phyloP scores from a whole-genome alignment of 2,329 filamentous ascomycete genomes.

The Talaromyces sp. region DNA sequence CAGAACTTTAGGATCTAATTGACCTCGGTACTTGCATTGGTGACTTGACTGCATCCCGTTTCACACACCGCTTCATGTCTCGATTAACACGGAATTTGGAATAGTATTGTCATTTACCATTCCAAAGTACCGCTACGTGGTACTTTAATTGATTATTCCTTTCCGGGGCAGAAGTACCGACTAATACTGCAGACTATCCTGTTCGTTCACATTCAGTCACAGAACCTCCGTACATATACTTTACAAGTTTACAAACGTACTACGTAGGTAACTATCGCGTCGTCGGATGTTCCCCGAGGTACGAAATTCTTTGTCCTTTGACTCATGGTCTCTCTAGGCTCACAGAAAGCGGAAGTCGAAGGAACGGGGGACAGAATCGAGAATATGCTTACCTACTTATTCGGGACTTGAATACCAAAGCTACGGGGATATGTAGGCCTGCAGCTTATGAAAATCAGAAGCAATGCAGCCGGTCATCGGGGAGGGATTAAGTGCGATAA shows the following conservation, averaged over 20 bases:
- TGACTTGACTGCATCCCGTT: constrained; percentile 9
- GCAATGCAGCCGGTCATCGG: neutral
- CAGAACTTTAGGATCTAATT: neutral
- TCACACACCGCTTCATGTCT: constrained; percentile 15
- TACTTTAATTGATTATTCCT: neutral
- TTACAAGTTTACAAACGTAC: neutral
- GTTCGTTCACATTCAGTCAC: constrained; percentile 1
- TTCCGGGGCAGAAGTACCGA: neutral
- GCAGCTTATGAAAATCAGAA: neutral
- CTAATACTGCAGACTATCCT: constrained; percentile 1
- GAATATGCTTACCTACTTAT: neutral
- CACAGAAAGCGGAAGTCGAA: neutral
- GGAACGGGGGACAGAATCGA: neutral
- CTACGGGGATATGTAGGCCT: neutral
- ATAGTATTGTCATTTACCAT: neutral
- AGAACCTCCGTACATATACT: neutral
- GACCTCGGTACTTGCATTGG: neutral
- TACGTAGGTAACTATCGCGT: neutral
- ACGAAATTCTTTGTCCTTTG: neutral
- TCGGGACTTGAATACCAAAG: neutral
- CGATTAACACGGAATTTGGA: neutral
- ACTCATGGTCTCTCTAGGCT: neutral
- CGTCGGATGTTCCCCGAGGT: neutral
- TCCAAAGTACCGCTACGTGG: neutral
- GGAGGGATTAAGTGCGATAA: neutral